phyloP scores from a whole-genome alignment of 257 asterid species.

The Pogostemon cablin region DNA sequence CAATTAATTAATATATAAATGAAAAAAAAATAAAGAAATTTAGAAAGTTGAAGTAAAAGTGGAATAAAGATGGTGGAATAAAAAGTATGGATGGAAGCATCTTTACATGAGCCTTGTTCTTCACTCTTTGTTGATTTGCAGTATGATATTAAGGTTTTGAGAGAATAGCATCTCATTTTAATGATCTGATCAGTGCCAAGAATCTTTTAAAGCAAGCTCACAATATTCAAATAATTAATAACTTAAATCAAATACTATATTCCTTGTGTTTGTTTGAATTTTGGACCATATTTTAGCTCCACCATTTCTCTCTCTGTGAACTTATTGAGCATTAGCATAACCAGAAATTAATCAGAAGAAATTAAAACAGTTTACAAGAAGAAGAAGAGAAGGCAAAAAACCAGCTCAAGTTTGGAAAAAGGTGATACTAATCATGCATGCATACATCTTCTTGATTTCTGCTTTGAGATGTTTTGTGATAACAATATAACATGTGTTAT shows the following conservation, averaged over 20 bases:
- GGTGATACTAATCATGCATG: background rate
- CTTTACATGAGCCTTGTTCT: conserved; percentile 23
- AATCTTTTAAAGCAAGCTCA: conserved; percentile 25
- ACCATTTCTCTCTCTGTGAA: no score
- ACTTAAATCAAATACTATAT: no score
- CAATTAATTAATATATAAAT: background rate
- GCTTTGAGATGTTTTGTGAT: no score
- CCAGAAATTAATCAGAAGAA: no score
- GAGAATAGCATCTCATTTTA: conserved; percentile 17
- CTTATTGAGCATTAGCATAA: no score
- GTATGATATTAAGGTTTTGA: background rate
- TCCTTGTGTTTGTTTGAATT: no score
- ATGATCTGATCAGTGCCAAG: conserved; percentile 22
- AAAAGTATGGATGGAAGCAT: conserved; percentile 23
- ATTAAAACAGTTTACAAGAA: no score
- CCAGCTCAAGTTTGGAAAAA: background rate
- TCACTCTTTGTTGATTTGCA: conserved; percentile 24
- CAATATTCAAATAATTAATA: background rate
- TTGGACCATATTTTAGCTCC: no score
- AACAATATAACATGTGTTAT: background rate
- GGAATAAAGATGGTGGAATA: conserved; percentile 31
- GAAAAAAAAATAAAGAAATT: conserved; percentile 1
- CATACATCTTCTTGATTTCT: background rate
- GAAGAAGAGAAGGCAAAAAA: background rate
- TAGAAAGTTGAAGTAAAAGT: conserved; percentile 25